phyloP scores from a whole-genome alignment of 176 grass and related monocot genomes.

The Poa pratensis region DNA sequence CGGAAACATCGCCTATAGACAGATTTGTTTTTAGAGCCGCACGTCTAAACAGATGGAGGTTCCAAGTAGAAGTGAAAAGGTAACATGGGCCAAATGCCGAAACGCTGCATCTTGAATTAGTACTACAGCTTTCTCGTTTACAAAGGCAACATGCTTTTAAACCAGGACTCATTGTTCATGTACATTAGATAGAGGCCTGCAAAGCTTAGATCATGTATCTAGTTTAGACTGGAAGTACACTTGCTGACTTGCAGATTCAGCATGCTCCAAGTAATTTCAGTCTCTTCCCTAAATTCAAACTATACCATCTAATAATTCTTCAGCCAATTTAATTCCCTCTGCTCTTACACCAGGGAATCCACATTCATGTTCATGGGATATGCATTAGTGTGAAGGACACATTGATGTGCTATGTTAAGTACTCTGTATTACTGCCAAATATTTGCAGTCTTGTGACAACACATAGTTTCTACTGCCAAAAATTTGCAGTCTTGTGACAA shows the following conservation, averaged over 20 bases:
- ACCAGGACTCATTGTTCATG: background rate
- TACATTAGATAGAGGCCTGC: background rate
- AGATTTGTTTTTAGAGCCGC: too few species aligned
- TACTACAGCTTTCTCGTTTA: background rate
- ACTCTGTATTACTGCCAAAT: too few species aligned
- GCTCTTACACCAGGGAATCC: background rate
- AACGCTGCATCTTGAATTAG: background rate
- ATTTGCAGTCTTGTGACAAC: too few species aligned
- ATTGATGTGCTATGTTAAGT: too few species aligned
- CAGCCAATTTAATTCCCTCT: background rate
- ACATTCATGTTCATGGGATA: background rate
- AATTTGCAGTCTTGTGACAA: too few species aligned
- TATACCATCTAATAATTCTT: background rate
- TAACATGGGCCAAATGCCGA: too few species aligned
- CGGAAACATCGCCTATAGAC: too few species aligned
- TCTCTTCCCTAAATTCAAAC: background rate
- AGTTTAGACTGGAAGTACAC: background rate
- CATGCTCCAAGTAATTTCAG: background rate
- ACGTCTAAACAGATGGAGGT: too few species aligned
- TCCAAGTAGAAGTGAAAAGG: too few species aligned
- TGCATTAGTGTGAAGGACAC: too few species aligned
- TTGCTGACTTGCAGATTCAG: background rate
- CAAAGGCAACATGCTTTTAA: background rate
- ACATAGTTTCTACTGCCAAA: too few species aligned
- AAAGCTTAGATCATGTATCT: background rate